Percentiles rank a stretch among this genome's conserved stretches.
Evolutionary conservation across 192 early-diverging fungal genomes (phyloP).

Genomic region (Linnemannia zychae): DNA sequence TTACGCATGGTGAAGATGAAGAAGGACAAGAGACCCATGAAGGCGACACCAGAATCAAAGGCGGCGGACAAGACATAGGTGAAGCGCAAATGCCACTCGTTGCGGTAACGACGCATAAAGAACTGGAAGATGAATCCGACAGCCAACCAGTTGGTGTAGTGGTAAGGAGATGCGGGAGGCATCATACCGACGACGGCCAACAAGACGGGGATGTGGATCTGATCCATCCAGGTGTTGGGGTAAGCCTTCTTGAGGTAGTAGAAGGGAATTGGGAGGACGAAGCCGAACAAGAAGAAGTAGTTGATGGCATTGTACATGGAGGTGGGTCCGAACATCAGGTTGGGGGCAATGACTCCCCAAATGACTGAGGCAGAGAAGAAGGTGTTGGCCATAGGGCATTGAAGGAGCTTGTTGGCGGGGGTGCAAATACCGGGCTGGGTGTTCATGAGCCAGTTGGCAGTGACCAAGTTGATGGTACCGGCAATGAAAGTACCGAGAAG

Average conservation of each 20-base stretch:
- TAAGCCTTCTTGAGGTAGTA: constrained; percentile 64
- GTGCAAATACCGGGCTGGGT: constrained; percentile 49
- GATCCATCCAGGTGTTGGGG: constrained; percentile 56
- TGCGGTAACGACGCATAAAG: constrained; percentile 57
- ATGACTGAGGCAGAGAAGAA: constrained; percentile 76
- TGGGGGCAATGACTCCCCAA: constrained; percentile 80
- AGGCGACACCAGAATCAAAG: constrained; percentile 66
- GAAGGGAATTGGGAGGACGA: constrained; percentile 66
- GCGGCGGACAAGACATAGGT: constrained; percentile 74
- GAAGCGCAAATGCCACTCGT: constrained; percentile 69
- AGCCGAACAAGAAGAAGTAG: constrained; percentile 63
- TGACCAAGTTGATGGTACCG: constrained; percentile 61
- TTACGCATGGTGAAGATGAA: constrained; percentile 22
- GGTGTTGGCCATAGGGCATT: constrained; percentile 55
- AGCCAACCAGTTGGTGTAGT: constrained; percentile 47
- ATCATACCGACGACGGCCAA: constrained; percentile 60
- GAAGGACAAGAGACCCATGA: constrained; percentile 11
- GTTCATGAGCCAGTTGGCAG: constrained; percentile 56
- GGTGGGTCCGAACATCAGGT: constrained; percentile 64
- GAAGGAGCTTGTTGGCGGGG: constrained; percentile 1
- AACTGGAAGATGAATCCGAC: constrained; percentile 66
- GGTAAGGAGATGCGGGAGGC: constrained; percentile 60
- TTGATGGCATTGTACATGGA: constrained; percentile 49
- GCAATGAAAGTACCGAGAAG: constrained; percentile 68
- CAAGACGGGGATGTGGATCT: constrained; percentile 67